Evolutionary conservation across 129 eudicot species (phyloP).

Genomic region (Helichrysum umbraculigerum): DNA sequence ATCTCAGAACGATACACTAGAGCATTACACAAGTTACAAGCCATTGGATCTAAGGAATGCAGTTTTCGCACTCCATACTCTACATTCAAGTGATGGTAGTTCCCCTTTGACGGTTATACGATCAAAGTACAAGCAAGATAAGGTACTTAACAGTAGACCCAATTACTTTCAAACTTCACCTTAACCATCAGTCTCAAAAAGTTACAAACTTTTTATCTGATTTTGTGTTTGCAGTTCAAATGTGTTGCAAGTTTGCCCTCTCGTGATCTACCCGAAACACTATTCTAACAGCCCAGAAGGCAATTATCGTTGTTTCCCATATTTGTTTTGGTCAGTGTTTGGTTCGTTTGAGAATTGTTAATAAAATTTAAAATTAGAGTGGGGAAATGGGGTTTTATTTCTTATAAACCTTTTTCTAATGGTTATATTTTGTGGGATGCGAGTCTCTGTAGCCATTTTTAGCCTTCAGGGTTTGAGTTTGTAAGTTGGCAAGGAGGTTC

Average conservation of each 20-base stretch:
- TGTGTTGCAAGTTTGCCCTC: conserved; percentile 53
- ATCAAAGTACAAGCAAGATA: conserved; percentile 65
- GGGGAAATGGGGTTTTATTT: conserved; percentile 44
- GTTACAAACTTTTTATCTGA: background rate
- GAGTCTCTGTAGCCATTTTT: conserved; percentile 8
- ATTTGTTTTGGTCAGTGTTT: conserved; percentile 23
- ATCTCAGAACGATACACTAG: conserved; percentile 61
- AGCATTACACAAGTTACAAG: conserved; percentile 60
- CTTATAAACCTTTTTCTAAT: conserved; percentile 38
- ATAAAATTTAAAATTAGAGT: conserved; percentile 29
- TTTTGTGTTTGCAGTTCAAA: conserved; percentile 45
- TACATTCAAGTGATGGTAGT: conserved; percentile 41
- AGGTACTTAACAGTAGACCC: conserved; percentile 43
- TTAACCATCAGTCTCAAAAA: background rate
- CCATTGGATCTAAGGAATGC: conserved; percentile 49
- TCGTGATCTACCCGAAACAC: conserved; percentile 40
- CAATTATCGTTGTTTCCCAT: conserved; percentile 24
- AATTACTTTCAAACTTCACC: background rate
- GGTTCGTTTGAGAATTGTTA: conserved; percentile 24
- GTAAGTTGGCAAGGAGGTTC: conserved; percentile 20
- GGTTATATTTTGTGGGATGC: conserved; percentile 11
- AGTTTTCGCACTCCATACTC: conserved; percentile 51
- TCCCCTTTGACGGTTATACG: conserved; percentile 56
- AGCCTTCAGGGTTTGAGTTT: conserved; percentile 20
- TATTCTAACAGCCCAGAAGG: conserved; percentile 35